Base-by-base conservation (phyloP, 768 basidiomycete genomes). In the Nidula microcarpa region DNA sequence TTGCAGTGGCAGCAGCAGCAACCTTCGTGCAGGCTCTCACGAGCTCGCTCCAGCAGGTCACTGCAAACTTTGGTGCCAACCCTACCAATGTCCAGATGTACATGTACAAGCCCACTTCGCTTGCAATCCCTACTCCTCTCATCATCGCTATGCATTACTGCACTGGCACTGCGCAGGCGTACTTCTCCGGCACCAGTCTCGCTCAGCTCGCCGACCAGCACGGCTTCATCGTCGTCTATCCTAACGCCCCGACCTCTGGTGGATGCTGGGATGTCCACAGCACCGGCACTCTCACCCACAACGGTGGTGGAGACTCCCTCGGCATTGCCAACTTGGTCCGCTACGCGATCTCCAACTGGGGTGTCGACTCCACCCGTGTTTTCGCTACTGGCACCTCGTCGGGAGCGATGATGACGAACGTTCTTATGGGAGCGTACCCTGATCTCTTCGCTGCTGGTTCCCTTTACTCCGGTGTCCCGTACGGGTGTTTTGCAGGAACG, bases 391-490 rank as follows among this genome's bases (percentile, higher is more conserved):
- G 81, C 13, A 72, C 73, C 3, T 76, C 75, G 4, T 81, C 80
- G 2, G 82, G 81, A 43, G 76, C 74, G 1, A 84, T 83, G 82
- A 83, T 82, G 81, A 82, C 81, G 52, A 79, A 76, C 58, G 80
- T 82, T 23, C 67, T 82, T 41, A 66, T 68, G 46, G 81, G 78
- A 34, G 74, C 77, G 11, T 81, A 82, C 66, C 81, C 81, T 10
- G 77, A 83, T 52, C 61, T 84, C 44, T 79, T 81, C 68, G 53
- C 57, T 39, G 82, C 78, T 11, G 79, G 75, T 41, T 41, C 37
- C 11, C 16, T 41, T 11, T 41, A 41, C 37, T 41, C 81, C 39
- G 80, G 82, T 47, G 82, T 83, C 35, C 74, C 82, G 13, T 80
- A 74, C 55, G 80, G 72, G 6, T 84, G 82, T 68, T 82, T 82